Evolutionary conservation across 805 yeast species (phyloP).

Genomic region (Kazachstania psychrophila): DNA sequence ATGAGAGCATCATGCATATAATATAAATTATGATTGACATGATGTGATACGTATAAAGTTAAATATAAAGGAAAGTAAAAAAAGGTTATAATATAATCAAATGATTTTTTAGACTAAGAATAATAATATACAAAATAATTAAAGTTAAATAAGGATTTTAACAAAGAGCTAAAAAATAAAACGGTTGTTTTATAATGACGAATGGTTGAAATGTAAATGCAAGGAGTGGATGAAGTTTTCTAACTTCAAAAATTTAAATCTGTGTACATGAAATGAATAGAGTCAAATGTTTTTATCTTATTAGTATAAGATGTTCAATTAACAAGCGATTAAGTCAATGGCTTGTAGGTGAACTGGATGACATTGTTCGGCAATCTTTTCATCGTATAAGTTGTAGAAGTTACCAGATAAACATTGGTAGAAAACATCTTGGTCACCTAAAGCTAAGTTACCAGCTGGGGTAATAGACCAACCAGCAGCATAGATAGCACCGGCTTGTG

Average conservation of each 20-base stretch:
- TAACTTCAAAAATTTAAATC: neutral
- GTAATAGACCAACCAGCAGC: constrained; percentile 58
- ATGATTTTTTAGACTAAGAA: too few relatives aligned
- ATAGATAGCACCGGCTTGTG: constrained; percentile 68
- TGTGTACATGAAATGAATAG: neutral
- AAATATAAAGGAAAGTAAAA: too few relatives aligned
- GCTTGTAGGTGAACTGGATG: constrained; percentile 49
- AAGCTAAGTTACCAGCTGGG: constrained; percentile 51
- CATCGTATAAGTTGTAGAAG: constrained; percentile 71
- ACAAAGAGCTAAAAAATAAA: neutral
- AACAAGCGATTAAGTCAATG: constrained; percentile 50
- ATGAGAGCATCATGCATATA: too few relatives aligned
- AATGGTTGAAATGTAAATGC: constrained; percentile 1
- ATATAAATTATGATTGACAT: too few relatives aligned
- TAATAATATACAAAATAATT: too few relatives aligned
- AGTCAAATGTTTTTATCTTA: neutral
- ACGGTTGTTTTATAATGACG: neutral
- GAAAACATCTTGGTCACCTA: constrained; percentile 53
- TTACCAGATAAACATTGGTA: constrained; percentile 67
- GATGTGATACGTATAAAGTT: too few relatives aligned
- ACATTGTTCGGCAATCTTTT: constrained; percentile 54
- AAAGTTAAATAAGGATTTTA: neutral
- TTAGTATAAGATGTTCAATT: constrained; percentile 7
- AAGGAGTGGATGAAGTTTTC: constrained; percentile 5
- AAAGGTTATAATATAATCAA: too few relatives aligned